These are phyloP conservation scores for Elsinoe necatrix DNA, from an alignment of 2,329 filamentous ascomycete species.

Conservation along the genomic window DNA sequence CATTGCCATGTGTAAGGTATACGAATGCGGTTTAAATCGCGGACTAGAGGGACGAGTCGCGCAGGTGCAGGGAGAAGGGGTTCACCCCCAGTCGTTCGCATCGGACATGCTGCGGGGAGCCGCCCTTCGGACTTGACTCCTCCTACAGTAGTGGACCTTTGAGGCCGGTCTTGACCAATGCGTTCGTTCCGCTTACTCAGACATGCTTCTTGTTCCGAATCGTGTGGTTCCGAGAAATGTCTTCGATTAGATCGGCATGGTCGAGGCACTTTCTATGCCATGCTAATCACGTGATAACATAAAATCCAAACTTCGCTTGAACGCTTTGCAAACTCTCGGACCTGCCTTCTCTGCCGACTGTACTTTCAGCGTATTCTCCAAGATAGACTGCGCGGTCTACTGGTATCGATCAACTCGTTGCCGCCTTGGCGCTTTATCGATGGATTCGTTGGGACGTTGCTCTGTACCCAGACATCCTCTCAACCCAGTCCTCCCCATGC, in stretches of 20 bases:
- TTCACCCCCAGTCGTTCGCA: neutral
- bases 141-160: neutral
- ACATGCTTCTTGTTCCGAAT: neutral
- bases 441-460: neutral
- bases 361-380: too few species aligned
- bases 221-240: neutral
- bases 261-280: neutral
- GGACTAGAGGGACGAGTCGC: neutral
- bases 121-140: neutral
- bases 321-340: neutral
- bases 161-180: neutral
- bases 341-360: neutral
- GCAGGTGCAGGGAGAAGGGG: neutral
- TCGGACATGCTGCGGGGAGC: constrained; percentile 6
- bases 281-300: neutral
- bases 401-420: too few species aligned
- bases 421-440: too few species aligned
- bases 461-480: neutral
- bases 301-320: neutral
- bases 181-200: neutral
- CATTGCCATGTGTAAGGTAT: neutral
- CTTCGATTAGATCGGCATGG: neutral
- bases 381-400: too few species aligned
- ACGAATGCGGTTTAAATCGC: neutral
- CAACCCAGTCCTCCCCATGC: constrained; percentile 41